A percentile compares a stretch with the other conserved stretches of the same genome.
These are phyloP conservation scores for Sparassis latifolia DNA, from an alignment of 1,284 basidiomycete species.

Conservation along the genomic window DNA sequence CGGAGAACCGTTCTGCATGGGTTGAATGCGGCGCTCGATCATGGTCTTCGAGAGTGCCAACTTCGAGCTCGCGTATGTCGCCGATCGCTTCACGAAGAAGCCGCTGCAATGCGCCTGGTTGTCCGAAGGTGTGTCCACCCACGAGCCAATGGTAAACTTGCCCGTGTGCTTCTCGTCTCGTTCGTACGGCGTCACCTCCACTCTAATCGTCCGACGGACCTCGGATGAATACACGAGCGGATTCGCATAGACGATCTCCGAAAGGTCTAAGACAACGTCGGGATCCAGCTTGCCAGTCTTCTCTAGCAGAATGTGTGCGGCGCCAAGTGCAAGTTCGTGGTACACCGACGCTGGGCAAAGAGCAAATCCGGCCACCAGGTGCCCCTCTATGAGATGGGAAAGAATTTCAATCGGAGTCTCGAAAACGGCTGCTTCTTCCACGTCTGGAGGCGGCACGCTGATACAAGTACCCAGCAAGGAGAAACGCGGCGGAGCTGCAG, in stretches of 20 bases:
- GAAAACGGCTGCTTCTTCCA: conserved; percentile 40
- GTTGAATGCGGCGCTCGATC: conserved; percentile 29
- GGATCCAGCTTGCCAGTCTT: conserved; percentile 24
- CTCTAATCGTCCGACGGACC: conserved; percentile 30
- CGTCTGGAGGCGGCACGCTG: conserved; percentile 35
- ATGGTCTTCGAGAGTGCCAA: conserved; percentile 26
- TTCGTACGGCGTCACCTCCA: conserved; percentile 32
- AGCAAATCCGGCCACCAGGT: conserved; percentile 48
- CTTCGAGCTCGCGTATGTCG: conserved; percentile 28
- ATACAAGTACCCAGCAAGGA: conserved; percentile 37
- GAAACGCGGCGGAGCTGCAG: conserved; percentile 16
- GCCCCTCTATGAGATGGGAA: conserved; percentile 45
- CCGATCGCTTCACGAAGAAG: conserved; percentile 22
- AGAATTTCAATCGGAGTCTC: conserved; percentile 44
- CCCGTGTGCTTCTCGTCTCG: conserved; percentile 22
- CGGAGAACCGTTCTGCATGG: conserved; percentile 22
- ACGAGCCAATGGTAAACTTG: conserved; percentile 41
- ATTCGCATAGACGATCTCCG: conserved; percentile 40
- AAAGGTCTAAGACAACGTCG: conserved; percentile 33
- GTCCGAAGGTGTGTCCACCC: conserved; percentile 9
- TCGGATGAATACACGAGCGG: conserved; percentile 45
- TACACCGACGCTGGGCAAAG: conserved; percentile 70
- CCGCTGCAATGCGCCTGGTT: conserved; percentile 41
- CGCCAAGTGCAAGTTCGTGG: conserved; percentile 47
- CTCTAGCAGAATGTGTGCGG: conserved; percentile 30